Evolutionary conservation across 306 rosid species (phyloP), one percentile per base, ranked within the genome.

Genomic region (Glycyrrhiza uralensis): DNA sequence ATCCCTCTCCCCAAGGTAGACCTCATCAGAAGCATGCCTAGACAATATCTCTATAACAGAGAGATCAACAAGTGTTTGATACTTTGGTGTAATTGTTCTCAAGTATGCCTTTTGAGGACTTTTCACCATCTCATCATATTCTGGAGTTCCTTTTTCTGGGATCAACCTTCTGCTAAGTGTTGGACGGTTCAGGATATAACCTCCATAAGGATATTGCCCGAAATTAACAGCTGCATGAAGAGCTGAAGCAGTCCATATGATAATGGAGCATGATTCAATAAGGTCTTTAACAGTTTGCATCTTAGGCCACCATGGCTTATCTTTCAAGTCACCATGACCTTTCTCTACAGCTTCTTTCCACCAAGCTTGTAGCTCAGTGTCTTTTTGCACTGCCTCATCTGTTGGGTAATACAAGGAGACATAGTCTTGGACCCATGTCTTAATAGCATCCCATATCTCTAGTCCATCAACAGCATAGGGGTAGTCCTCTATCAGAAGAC

Each of bases 121-220:
- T 7, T 63, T 62, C 79, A 59, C 76, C 23, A 91, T 81, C 63
- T 91, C 97, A 11, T 80, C 81, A 35, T 87, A 85, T 9, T 88
- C 92, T 2, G 35, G 28, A 24, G 85, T 83, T 49, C 89, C 90
- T 61, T 66, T 36, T 18, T 80, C 87, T 0, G 95, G 92, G 66
- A 91, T 71, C 58, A 80, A 80, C 35, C 79, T 77, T 12, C 90
- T 69, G 52, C 89, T 87, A 0, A 83, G 2, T 2, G 97, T 88
- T 7, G 92, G 92, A 26, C 97, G 90, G 69, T 87, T 86, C 1
- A 91, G 41, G 12, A 88, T 86, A 41, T 75, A 87, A 2, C 97
- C 97, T 17, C 90, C 97, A 47, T 85, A 88, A 67, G 97, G 90
- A 29, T 81, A 87, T 46, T 87, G 92, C 17, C 90, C 96, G n/a